A percentile compares a stretch with the other conserved stretches of the same genome.
phyloP scores from a whole-genome alignment of 371 early-diverging fungal genomes.

The Mortierella sp. region DNA sequence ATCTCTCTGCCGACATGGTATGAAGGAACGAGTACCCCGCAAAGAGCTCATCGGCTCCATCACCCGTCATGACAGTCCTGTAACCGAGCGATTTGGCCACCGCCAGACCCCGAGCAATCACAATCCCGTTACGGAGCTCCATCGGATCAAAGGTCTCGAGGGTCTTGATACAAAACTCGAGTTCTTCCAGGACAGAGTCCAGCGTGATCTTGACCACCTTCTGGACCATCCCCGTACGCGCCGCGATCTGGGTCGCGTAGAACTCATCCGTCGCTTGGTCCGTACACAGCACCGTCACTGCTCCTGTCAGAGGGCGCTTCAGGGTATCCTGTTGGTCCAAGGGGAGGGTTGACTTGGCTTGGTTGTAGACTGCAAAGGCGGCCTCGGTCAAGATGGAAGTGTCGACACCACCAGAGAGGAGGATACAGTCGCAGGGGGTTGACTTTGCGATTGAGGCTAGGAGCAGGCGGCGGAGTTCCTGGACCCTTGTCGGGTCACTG shows the following conservation, averaged over 20 bases:
- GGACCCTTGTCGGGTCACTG: constrained; percentile 36
- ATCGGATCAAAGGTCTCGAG: constrained; percentile 71
- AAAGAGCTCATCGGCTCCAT: constrained; percentile 76
- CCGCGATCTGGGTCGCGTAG: constrained; percentile 61
- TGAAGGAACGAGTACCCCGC: constrained; percentile 72
- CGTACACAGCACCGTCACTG: constrained; percentile 53
- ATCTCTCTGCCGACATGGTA: constrained; percentile 56
- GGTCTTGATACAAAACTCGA: constrained; percentile 59
- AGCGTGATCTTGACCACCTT: constrained; percentile 56
- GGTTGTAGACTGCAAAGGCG: constrained; percentile 46
- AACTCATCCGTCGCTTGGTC: constrained; percentile 62
- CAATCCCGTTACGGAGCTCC: constrained; percentile 71
- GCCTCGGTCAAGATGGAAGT: constrained; percentile 68
- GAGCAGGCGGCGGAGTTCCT: constrained; percentile 48
- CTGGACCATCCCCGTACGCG: constrained; percentile 54
- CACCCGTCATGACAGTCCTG: constrained; percentile 70
- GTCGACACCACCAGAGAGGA: constrained; percentile 72
- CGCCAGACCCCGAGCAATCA: constrained; percentile 61
- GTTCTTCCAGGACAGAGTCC: constrained; percentile 50
- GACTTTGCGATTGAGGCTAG: constrained; percentile 50
- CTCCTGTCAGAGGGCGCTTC: constrained; percentile 28
- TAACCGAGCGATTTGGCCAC: constrained; percentile 60
- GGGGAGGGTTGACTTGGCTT: background rate
- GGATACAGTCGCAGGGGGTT: constrained; percentile 61
- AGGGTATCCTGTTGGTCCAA: background rate